A percentile compares a stretch with the other conserved stretches of the same genome.
Conservation (phyloP, 257 asterid species). For the Fraxinus pennsylvanica region DNA sequence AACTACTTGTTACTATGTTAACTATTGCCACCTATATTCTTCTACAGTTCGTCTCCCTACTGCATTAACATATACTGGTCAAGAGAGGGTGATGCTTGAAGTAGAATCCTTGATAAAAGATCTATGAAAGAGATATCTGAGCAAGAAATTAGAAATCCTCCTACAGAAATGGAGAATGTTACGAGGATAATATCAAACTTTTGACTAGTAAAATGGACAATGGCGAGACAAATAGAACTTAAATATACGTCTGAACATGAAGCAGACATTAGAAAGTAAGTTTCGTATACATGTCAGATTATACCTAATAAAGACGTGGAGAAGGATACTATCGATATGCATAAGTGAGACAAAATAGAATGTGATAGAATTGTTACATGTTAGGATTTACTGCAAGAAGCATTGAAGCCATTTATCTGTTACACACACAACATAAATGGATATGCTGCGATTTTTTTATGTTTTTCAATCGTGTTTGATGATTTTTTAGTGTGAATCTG, state of each 20-base stretch:
- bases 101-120: neutral
- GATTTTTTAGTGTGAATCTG: no score
- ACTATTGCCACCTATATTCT: no score
- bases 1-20: no score
- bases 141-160: neutral
- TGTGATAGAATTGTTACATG: slow-evolving; percentile 12
- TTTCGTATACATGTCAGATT: neutral
- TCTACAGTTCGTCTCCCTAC: no score
- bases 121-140: neutral
- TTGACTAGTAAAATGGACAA: neutral
- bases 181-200: neutral
- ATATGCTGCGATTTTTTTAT: neutral
- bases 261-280: neutral
- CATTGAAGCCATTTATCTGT: neutral
- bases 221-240: neutral
- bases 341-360: neutral
- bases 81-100: neutral
- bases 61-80: no score
- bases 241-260: neutral
- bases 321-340: neutral
- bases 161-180: neutral
- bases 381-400: neutral
- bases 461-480: no score
- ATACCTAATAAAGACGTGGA: slow-evolving; percentile 1
- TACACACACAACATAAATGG: neutral